phyloP scores from a whole-genome alignment of 345 rosid species.

The Arabis alpina region DNA sequence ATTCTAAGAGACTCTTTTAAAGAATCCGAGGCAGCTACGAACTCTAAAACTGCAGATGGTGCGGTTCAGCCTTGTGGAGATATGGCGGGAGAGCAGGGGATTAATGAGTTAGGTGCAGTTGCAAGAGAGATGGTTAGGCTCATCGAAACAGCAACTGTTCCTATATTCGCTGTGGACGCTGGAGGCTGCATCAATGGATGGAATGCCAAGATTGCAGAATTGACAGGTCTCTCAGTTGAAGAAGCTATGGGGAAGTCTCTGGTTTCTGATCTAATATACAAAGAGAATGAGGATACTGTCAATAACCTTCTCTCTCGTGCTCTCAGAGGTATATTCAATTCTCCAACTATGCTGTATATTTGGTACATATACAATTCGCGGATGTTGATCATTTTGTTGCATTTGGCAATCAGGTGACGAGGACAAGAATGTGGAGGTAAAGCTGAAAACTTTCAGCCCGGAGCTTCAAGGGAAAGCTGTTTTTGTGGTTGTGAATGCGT shows the following conservation, averaged over 20 bases:
- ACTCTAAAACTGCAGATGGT: constrained; percentile 60
- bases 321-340: constrained; percentile 62
- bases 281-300: constrained; percentile 76
- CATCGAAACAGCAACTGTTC: constrained; percentile 96
- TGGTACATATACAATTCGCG: background rate
- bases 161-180: constrained; percentile 92
- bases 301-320: constrained; percentile 75
- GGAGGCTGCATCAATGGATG: constrained; percentile 89
- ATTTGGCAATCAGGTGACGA: constrained; percentile 66
- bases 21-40: constrained; percentile 65
- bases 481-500: constrained; percentile 89
- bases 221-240: constrained; percentile 88
- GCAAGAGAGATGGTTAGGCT: constrained; percentile 99
- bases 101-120: constrained; percentile 91
- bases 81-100: constrained; percentile 64
- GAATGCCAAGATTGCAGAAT: constrained; percentile 92
- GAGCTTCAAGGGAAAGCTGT: constrained; percentile 65
- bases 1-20: constrained; percentile 88
- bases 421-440: constrained; percentile 89
- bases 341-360: constrained; percentile 24
- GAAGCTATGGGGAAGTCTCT: constrained; percentile 96
- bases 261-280: constrained; percentile 74
- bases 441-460: constrained; percentile 74
- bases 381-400: background rate
- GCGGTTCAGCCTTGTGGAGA: constrained; percentile 53